These are phyloP conservation scores for Colletotrichum australisinense DNA, from an alignment of 2,329 filamentous ascomycete species.

Conservation along the genomic window DNA sequence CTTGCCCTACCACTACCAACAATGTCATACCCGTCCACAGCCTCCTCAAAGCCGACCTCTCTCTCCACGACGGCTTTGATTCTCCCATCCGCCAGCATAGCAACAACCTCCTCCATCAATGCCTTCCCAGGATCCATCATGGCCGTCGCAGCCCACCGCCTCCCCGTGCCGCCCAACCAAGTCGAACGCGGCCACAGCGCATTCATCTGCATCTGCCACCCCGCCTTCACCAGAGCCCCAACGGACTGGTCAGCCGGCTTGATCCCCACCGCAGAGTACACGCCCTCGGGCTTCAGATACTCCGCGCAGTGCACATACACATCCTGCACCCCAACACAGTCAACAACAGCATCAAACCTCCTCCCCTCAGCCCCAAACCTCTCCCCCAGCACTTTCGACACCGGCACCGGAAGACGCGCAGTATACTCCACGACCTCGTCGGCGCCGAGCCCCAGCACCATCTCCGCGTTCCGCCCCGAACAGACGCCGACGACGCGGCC, in stretches of 20 bases:
- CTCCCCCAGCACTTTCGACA: not conserved
- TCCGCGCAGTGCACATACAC: slow-evolving; percentile 53
- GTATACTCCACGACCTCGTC: slow-evolving; percentile 52
- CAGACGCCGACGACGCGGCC: slow-evolving; percentile 61
- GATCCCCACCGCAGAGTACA: slow-evolving; percentile 56
- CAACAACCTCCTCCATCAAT: slow-evolving; percentile 46
- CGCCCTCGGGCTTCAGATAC: slow-evolving; percentile 51
- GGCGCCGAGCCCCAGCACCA: slow-evolving; percentile 59
- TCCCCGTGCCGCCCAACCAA: slow-evolving; percentile 51
- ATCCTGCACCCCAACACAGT: slow-evolving; percentile 60
- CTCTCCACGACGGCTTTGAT: slow-evolving; percentile 50
- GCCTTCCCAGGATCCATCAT: slow-evolving; percentile 48
- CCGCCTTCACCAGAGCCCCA: slow-evolving; percentile 43
- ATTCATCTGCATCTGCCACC: slow-evolving; percentile 51
- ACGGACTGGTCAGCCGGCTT: slow-evolving; percentile 48
- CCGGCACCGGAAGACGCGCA: not conserved
- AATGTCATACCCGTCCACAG: slow-evolving; percentile 48
- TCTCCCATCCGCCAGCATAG: slow-evolving; percentile 47
- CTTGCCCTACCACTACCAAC: slow-evolving; percentile 47
- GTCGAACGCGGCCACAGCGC: slow-evolving; percentile 48
- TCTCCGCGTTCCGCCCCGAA: slow-evolving; percentile 55
- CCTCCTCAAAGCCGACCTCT: slow-evolving; percentile 50
- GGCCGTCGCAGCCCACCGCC: slow-evolving; percentile 47
- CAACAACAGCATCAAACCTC: slow-evolving; percentile 59
- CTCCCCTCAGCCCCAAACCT: slow-evolving; percentile 16